Conservation (phyloP, 192 early-diverging fungal genomes). For the Backusella westeae region DNA sequence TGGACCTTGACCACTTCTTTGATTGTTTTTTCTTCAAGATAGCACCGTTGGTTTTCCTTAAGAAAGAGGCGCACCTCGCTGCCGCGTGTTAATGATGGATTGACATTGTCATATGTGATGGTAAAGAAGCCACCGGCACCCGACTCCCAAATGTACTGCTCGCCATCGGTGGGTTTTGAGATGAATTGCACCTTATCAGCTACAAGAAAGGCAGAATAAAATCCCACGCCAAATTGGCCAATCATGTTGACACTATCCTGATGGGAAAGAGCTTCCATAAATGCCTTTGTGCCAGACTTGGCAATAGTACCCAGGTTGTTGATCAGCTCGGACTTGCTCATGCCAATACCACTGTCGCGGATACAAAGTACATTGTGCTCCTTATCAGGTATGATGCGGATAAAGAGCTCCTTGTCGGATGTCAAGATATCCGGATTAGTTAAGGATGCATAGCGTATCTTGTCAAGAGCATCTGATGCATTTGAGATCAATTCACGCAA, state of each 20-base stretch:
- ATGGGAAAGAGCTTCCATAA: slow-evolving; percentile 95
- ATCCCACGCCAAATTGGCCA: slow-evolving; percentile 99
- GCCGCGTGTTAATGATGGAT: slow-evolving; percentile 89
- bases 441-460: slow-evolving; percentile 95
- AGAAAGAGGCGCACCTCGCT: slow-evolving; percentile 92
- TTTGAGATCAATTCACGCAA: slow-evolving; percentile 97
- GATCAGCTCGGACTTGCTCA: slow-evolving; percentile 93
- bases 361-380: slow-evolving; percentile 70
- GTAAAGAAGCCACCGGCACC: slow-evolving; percentile 87
- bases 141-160: slow-evolving; percentile 95
- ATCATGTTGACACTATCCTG: slow-evolving; percentile 99
- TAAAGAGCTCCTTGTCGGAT: slow-evolving; percentile 89
- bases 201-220: slow-evolving; percentile 99
- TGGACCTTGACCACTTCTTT: slow-evolving; percentile 99
- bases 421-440: slow-evolving; percentile 91
- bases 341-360: slow-evolving; percentile 89
- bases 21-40: slow-evolving; percentile 97
- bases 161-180: slow-evolving; percentile 95
- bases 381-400: slow-evolving; percentile 87
- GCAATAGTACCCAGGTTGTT: slow-evolving; percentile 99
- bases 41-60: slow-evolving; percentile 96
- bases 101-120: slow-evolving; percentile 88
- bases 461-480: slow-evolving; percentile 71
- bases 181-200: slow-evolving; percentile 95
- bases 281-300: slow-evolving; percentile 99